Conservation (phyloP, 2,329 filamentous ascomycete genomes). For the Botrytis sinoallii region DNA sequence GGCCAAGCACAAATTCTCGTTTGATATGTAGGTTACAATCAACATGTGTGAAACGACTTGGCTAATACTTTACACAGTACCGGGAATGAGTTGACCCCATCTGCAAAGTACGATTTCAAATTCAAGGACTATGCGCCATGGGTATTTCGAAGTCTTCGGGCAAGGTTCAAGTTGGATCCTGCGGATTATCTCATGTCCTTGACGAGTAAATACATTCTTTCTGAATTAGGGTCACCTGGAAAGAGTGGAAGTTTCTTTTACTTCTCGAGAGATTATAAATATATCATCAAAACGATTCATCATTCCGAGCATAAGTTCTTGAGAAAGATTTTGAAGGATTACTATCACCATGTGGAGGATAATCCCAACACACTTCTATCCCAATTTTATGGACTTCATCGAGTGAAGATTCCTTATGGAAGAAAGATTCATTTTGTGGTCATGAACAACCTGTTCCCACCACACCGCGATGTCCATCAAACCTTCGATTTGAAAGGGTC, state of each 20-base stretch:
- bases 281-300: slow-evolving; percentile 99
- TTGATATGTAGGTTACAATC: slow-evolving; percentile 77
- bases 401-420: slow-evolving; percentile 97
- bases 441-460: slow-evolving; percentile 99
- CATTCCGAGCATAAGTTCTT: slow-evolving; percentile 90
- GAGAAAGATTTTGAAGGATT: slow-evolving; percentile 80
- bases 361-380: slow-evolving; percentile 97
- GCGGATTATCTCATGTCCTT: slow-evolving; percentile 98
- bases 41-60: slow-evolving; percentile 12
- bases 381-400: slow-evolving; percentile 95
- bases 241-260: slow-evolving; percentile 99
- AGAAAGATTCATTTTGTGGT: slow-evolving; percentile 99
- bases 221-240: slow-evolving; percentile 91
- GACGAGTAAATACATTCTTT: slow-evolving; percentile 97
- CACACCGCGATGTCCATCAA: slow-evolving; percentile 93
- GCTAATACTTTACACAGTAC: slow-evolving; percentile 58
- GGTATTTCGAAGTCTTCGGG: slow-evolving; percentile 91
- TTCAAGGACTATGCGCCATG: slow-evolving; percentile 99
- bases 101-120: slow-evolving; percentile 99
- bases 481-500: slow-evolving; percentile 98
- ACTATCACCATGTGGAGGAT: slow-evolving; percentile 86
- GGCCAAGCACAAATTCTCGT: slow-evolving; percentile 94
- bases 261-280: slow-evolving; percentile 98
- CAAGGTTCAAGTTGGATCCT: slow-evolving; percentile 86
- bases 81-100: slow-evolving; percentile 94